Conservation (phyloP, 805 yeast species). For the Wickerhamomyces silvicola region DNA sequence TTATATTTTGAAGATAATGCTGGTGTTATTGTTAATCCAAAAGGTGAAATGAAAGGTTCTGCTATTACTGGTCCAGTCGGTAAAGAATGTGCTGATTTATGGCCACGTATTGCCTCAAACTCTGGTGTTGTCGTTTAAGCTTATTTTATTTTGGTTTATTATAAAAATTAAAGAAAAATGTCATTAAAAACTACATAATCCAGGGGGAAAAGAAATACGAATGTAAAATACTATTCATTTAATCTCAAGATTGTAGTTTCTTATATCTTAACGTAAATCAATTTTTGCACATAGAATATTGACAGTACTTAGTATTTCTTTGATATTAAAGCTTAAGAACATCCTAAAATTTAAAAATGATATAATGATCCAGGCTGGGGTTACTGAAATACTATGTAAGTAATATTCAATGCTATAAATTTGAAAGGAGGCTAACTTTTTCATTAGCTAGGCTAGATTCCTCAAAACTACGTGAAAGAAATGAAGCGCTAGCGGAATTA, state of each 20-base stretch:
- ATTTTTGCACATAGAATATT: no score
- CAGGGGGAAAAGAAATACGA: constrained; percentile 14
- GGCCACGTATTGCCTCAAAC: constrained; percentile 99
- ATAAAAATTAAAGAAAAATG: constrained; percentile 20
- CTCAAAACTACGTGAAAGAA: constrained; percentile 47
- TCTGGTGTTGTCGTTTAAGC: constrained; percentile 99
- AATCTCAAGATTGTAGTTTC: no score
- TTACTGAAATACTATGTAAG: no score
- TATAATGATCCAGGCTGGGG: no score
- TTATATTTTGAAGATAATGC: constrained; percentile 99
- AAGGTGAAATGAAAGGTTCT: constrained; percentile 99
- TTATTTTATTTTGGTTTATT: constrained; percentile 11
- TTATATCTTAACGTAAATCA: no score
- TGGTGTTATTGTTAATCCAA: constrained; percentile 99
- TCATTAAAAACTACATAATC: constrained; percentile 20
- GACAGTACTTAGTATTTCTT: no score
- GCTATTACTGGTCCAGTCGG: constrained; percentile 99
- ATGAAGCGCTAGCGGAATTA: constrained; percentile 39
- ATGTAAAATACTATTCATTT: constrained; percentile 16
- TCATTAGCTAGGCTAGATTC: constrained; percentile 32
- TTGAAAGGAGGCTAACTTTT: no score
- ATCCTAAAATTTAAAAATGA: no score
- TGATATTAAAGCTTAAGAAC: no score
- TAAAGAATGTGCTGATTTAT: constrained; percentile 99
- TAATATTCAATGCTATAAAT: no score